phyloP scores from a whole-genome alignment of 2,329 filamentous ascomycete species.

The Verticillium nonalfalfae region DNA sequence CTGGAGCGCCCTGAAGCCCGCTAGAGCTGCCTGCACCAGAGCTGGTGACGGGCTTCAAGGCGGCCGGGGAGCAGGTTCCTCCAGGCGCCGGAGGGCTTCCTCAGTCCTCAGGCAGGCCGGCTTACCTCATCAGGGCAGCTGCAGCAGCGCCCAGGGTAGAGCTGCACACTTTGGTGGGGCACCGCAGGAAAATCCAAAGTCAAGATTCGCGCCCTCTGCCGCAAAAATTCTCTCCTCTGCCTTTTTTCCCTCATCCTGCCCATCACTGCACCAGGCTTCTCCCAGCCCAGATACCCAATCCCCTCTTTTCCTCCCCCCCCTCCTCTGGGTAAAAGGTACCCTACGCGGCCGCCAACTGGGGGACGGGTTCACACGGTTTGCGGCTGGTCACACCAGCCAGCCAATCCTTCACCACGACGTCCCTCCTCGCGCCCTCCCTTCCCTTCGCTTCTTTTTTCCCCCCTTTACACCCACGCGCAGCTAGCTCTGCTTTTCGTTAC shows the following conservation, averaged over 20 bases:
- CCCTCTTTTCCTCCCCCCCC: slow-evolving; percentile 5
- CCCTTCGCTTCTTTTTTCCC: slow-evolving; percentile 49
- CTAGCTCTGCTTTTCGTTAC: slow-evolving; percentile 56
- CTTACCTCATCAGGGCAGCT: not conserved
- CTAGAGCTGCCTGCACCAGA: no score
- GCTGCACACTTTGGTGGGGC: slow-evolving; percentile 7
- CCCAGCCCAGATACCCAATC: not conserved
- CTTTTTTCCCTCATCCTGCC: slow-evolving; percentile 16
- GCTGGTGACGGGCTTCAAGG: no score
- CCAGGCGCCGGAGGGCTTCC: not conserved
- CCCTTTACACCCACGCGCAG: slow-evolving; percentile 51
- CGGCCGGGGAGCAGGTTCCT: not conserved
- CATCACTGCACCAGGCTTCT: not conserved
- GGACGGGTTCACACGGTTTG: slow-evolving; percentile 15
- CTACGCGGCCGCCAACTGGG: not conserved
- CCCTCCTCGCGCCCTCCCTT: slow-evolving; percentile 24
- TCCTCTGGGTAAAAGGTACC: not conserved
- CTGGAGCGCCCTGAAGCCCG: no score
- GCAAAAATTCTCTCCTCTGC: slow-evolving; percentile 14
- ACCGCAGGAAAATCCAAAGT: not conserved
- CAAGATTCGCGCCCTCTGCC: not conserved
- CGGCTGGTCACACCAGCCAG: slow-evolving; percentile 32
- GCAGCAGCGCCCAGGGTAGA: not conserved
- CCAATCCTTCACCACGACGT: slow-evolving; percentile 37
- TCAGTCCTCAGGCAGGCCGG: not conserved